These are phyloP conservation scores for Umbellularia californica DNA, from an alignment of 164 flowering plant genomes.

Conservation along the genomic window DNA sequence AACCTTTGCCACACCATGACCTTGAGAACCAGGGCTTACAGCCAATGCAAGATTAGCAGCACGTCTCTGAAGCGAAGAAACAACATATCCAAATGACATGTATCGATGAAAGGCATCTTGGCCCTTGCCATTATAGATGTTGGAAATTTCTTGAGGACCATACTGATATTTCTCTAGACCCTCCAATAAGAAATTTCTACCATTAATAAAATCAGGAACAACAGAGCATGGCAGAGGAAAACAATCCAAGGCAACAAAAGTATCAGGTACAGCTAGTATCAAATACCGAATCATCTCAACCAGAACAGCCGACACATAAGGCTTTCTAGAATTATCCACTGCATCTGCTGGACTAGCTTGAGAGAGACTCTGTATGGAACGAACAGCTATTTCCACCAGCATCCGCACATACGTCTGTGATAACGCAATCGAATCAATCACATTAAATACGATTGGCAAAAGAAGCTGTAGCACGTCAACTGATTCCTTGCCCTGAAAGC, in stretches of 20 bases:
- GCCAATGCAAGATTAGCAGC: constrained; percentile 66
- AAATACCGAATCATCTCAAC: constrained; percentile 88
- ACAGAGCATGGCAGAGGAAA: constrained; percentile 76
- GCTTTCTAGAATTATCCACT: constrained; percentile 65
- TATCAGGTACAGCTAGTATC: constrained; percentile 85
- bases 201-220: constrained; percentile 37
- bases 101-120: constrained; percentile 40
- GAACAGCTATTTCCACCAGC: constrained; percentile 72
- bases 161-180: constrained; percentile 35
- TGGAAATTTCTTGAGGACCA: constrained; percentile 32
- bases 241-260: constrained; percentile 94
- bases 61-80: constrained; percentile 72
- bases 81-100: constrained; percentile 48
- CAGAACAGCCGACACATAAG: constrained; percentile 64
- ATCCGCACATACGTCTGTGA: constrained; percentile 80
- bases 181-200: constrained; percentile 40
- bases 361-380: constrained; percentile 63
- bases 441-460: constrained; percentile 73
- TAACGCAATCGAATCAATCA: constrained; percentile 59
- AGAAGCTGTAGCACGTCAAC: constrained; percentile 66
- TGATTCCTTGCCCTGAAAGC: constrained; percentile 72
- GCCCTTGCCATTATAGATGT: constrained; percentile 34
- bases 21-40: constrained; percentile 59
- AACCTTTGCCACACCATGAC: constrained; percentile 67
- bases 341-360: constrained; percentile 64